These are phyloP conservation scores for Rutstroemia sp. DNA, from an alignment of 2,329 filamentous ascomycete genomes.

Conservation along the genomic window DNA sequence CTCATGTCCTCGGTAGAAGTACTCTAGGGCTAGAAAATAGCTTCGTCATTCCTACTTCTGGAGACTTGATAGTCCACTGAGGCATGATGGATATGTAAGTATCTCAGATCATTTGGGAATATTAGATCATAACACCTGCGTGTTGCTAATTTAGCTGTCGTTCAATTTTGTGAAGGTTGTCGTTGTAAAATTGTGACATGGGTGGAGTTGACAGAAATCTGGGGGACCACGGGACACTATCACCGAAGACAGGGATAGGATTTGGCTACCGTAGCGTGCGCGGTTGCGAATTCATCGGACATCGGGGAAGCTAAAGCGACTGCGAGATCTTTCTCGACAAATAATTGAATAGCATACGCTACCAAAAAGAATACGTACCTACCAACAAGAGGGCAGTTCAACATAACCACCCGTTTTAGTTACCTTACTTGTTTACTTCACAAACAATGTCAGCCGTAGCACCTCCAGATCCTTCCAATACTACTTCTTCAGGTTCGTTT, in stretches of 20 bases:
- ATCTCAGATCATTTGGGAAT: not conserved
- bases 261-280: slow-evolving; percentile 1
- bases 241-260: not conserved
- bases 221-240: too few relatives aligned
- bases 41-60: not conserved
- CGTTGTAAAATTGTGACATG: too few relatives aligned
- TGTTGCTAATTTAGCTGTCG: too few relatives aligned
- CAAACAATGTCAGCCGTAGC: slow-evolving; percentile 28
- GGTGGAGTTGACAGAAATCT: too few relatives aligned
- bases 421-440: not conserved
- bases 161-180: too few relatives aligned
- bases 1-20: not conserved
- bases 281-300: not conserved
- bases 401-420: not conserved
- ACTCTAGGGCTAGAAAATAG: not conserved
- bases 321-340: not conserved
- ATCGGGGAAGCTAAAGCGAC: too few relatives aligned
- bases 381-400: not conserved
- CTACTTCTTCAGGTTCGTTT: slow-evolving; percentile 27
- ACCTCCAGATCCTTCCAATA: slow-evolving; percentile 24
- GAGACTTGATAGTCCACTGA: too few relatives aligned
- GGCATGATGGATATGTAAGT: not conserved
- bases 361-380: not conserved
- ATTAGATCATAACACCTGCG: not conserved
- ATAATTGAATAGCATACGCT: not conserved